Evolutionary conservation across 108 stramenopile genomes (phyloP).

Genomic region (Nitzschia sp.): DNA sequence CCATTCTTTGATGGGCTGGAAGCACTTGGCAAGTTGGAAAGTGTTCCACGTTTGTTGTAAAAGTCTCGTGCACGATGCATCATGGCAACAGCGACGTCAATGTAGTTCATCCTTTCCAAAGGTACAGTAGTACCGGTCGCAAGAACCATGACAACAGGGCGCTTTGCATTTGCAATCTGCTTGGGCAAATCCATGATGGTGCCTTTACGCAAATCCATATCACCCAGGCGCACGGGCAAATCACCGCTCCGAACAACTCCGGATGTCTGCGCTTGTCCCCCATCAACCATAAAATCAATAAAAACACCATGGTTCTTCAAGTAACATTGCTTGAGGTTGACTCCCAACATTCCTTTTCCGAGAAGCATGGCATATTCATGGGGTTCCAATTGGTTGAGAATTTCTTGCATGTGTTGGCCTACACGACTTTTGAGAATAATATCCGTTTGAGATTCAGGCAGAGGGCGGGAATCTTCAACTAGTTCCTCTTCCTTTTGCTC

Average conservation of each 20-base stretch:
- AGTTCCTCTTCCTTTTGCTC: constrained; percentile 6
- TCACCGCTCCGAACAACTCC: constrained; percentile 73
- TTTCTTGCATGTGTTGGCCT: constrained; percentile 51
- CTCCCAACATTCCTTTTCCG: constrained; percentile 76
- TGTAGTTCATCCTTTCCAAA: constrained; percentile 50
- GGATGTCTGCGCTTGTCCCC: constrained; percentile 71
- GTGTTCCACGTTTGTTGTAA: constrained; percentile 15
- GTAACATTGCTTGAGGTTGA: constrained; percentile 78
- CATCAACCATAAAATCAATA: constrained; percentile 69
- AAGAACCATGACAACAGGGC: constrained; percentile 68
- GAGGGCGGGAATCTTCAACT: not conserved
- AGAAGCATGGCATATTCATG: constrained; percentile 72
- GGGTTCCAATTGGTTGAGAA: constrained; percentile 48
- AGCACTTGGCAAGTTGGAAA: constrained; percentile 19
- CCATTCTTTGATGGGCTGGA: constrained; percentile 1
- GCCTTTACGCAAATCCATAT: constrained; percentile 61
- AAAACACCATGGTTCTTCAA: constrained; percentile 74
- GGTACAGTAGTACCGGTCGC: constrained; percentile 46
- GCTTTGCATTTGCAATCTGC: constrained; percentile 56
- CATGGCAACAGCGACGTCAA: constrained; percentile 55
- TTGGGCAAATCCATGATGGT: constrained; percentile 68
- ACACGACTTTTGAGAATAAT: constrained; percentile 48
- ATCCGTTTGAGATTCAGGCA: constrained; percentile 42
- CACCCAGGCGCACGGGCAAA: constrained; percentile 60
- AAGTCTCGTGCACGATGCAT: constrained; percentile 40